A percentile compares a stretch with the other conserved stretches of the same genome.
Conservation (phyloP, 306 rosid species). For the Quercus variabilis region DNA sequence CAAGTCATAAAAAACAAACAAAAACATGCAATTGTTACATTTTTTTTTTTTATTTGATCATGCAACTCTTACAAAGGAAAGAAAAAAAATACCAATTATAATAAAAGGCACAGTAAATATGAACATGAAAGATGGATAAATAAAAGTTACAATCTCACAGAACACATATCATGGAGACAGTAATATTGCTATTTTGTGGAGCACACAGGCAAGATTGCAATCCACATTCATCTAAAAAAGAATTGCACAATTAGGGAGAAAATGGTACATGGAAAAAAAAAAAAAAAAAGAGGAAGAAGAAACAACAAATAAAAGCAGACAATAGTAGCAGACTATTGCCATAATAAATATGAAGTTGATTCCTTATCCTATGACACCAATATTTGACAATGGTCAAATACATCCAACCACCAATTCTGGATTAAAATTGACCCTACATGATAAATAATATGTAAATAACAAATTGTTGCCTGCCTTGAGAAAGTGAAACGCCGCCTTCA, state of each 20-base stretch:
- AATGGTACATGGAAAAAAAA: background rate
- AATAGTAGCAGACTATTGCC: conserved; percentile 1
- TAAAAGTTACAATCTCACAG: background rate
- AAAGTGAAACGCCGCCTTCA: conserved; percentile 82
- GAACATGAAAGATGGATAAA: background rate
- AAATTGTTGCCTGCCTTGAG: conserved; percentile 90
- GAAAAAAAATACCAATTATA: background rate
- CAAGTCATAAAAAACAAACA: conserved; percentile 7
- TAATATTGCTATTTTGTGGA: background rate
- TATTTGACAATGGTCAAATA: conserved; percentile 34
- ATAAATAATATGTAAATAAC: conserved; percentile 56
- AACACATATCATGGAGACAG: background rate
- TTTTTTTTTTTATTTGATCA: too few relatives aligned
- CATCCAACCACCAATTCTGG: conserved; percentile 34
- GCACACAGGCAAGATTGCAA: background rate
- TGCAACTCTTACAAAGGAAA: background rate
- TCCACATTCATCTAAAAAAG: background rate
- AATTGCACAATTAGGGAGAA: background rate
- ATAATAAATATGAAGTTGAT: background rate
- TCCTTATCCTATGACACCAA: background rate
- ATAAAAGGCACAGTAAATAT: background rate
- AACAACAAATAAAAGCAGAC: background rate
- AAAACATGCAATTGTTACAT: background rate
- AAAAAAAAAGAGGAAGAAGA: background rate
- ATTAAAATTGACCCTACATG: conserved; percentile 19